Evolutionary conservation across 805 yeast species (phyloP), one percentile per base, ranked within the genome.

Genomic region (Monosporozyma aquatica): DNA sequence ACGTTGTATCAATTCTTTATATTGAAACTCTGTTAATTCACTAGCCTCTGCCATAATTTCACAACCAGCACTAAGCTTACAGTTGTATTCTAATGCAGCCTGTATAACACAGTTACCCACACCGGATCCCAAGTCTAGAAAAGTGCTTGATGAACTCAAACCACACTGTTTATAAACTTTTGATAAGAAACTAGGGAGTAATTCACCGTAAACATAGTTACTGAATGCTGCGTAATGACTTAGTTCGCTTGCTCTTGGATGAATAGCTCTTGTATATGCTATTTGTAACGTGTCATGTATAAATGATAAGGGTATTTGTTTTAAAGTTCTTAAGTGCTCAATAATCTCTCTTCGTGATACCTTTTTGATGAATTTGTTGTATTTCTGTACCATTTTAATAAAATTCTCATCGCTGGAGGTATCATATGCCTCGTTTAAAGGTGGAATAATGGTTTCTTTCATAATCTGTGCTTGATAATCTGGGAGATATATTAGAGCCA

Each of bases 91-190:
- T 27, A 89, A 61, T 0, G 95, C 87, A 0, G 95, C 94, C 59
- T 87, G 96, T 33, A 87, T 71, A 0, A 83, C 81, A 44, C 95
- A 86, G 56, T 89, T 89, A 0, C 96, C 97, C 13, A 89, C 96
- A 13, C 97, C 97, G 0, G 95, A 86, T 0, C 97, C 97, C 20
- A 89, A 67, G 62, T 89, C 97, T 47, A 89, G 77, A 54, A 87
- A 87, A n/a, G 68, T 73, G 35, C 75, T 72, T 1, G 61, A 62
- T 1, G 75, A 68, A 28, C 66, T 60, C 39, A 87, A 63, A 1
- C 70, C 71, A 39, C 87, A 80, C 51, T 77, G 69, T 5, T 66
- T 58, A 54, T 80, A 82, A 3, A 84, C 81, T 50, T 71, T 76
- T 32, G 87, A 72, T 33, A 84, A 68, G 51, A 89, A 85, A 5